A percentile compares a stretch with the other conserved stretches of the same genome.
Conservation (phyloP, 768 basidiomycete genomes). For the Zangia roseola region DNA sequence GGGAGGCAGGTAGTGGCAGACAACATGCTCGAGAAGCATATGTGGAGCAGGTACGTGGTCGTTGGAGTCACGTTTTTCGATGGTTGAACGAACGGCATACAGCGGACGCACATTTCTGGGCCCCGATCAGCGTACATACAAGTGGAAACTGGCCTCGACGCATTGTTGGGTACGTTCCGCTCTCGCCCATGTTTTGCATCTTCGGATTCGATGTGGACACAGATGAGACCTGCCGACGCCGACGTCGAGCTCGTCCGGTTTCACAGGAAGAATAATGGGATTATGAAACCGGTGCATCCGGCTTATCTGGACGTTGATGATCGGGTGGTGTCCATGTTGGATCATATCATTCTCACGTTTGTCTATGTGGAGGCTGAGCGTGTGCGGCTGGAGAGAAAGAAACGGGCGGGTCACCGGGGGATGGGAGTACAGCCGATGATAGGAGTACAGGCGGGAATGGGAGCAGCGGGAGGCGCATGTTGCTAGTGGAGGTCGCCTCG, state of each 20-base stretch:
- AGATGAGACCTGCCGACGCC: background rate
- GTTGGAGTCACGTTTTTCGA: no score
- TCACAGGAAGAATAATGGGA: background rate
- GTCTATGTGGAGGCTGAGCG: constrained; percentile 9
- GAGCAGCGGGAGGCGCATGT: no score
- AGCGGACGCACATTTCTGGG: constrained; percentile 28
- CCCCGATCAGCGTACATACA: constrained; percentile 24
- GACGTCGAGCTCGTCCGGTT: background rate
- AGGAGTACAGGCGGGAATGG: no score
- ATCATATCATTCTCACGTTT: constrained; percentile 15
- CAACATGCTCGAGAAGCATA: background rate
- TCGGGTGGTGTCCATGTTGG: constrained; percentile 7
- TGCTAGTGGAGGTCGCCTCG: no score
- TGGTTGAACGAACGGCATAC: background rate
- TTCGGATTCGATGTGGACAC: background rate
- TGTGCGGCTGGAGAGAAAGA: no score
- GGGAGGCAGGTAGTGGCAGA: background rate
- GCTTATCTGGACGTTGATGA: constrained; percentile 12
- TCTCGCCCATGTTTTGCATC: no score
- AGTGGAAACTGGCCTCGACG: constrained; percentile 20
- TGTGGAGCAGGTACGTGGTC: background rate
- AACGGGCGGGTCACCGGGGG: no score
- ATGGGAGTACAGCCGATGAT: no score
- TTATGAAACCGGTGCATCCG: background rate
- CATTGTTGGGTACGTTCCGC: constrained; percentile 14